A percentile compares a stretch with the other conserved stretches of the same genome.
Conservation (phyloP, 2,329 filamentous ascomycete genomes). For the Cylindrodendrum hubeiense region DNA sequence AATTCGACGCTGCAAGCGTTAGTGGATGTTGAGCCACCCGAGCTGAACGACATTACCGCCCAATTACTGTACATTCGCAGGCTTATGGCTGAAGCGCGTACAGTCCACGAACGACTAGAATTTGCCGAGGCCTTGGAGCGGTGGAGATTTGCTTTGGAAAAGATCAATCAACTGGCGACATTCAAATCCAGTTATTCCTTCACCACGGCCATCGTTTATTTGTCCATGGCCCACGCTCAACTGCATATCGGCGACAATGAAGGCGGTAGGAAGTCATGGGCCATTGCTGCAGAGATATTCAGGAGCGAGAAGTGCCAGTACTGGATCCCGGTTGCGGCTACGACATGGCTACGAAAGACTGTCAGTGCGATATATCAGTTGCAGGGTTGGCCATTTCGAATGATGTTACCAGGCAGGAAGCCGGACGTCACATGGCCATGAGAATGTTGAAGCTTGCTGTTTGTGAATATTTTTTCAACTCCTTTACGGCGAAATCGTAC, state of each 20-base stretch:
- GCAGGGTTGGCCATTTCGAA: conserved; percentile 48
- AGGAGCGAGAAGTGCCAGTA: conserved; percentile 47
- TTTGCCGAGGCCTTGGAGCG: conserved; percentile 31
- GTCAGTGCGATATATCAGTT: conserved; percentile 38
- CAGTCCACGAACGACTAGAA: conserved; percentile 28
- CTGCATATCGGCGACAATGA: conserved; percentile 36
- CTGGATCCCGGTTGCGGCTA: conserved; percentile 46
- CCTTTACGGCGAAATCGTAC: too few relatives aligned
- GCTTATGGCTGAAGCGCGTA: conserved; percentile 42
- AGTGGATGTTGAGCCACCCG: conserved; percentile 29
- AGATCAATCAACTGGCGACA: conserved; percentile 34
- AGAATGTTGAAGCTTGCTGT: too few relatives aligned
- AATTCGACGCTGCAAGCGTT: conserved; percentile 32
- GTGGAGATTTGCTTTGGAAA: conserved; percentile 37
- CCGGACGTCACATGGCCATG: conserved; percentile 39
- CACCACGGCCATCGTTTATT: conserved; percentile 41
- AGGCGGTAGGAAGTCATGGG: conserved; percentile 38
- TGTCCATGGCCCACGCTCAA: conserved; percentile 47
- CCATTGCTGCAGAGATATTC: conserved; percentile 35
- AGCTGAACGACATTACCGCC: conserved; percentile 47
- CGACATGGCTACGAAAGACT: conserved; percentile 45
- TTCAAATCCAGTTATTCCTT: conserved; percentile 41
- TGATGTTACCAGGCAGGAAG: conserved; percentile 47
- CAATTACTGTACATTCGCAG: conserved; percentile 48
- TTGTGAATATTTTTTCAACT: too few relatives aligned